Conservation (phyloP, 495 filamentous ascomycete genomes). For the Talaromyces ruber region DNA sequence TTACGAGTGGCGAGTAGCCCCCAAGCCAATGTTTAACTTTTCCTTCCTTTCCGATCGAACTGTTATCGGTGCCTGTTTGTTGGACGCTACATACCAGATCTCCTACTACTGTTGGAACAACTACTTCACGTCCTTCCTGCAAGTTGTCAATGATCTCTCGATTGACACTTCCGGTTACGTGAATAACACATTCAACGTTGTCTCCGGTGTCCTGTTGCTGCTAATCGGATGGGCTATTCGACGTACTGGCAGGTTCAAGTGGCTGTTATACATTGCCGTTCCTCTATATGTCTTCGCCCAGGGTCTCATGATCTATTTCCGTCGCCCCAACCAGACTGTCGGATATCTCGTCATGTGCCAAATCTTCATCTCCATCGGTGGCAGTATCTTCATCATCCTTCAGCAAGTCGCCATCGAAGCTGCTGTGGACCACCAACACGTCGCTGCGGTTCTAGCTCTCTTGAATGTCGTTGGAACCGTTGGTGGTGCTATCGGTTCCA, state of each 20-base stretch:
- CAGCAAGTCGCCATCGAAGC: conserved; percentile 61
- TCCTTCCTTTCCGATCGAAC: conserved; percentile 54
- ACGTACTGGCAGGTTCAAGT: conserved; percentile 41
- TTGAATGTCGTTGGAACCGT: conserved; percentile 49
- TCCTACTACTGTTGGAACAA: conserved; percentile 43
- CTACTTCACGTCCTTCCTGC: conserved; percentile 56
- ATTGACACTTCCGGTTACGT: conserved; percentile 44
- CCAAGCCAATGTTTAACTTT: conserved; percentile 49
- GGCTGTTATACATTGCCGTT: conserved; percentile 44
- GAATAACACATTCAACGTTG: conserved; percentile 36
- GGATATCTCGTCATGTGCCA: conserved; percentile 62
- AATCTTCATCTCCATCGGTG: conserved; percentile 57
- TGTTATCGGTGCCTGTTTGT: conserved; percentile 51
- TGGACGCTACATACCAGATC: conserved; percentile 43
- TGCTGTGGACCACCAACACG: conserved; percentile 48
- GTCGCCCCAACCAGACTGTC: conserved; percentile 41
- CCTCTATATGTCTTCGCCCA: conserved; percentile 45
- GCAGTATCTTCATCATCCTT: conserved; percentile 46
- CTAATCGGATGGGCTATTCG: conserved; percentile 42
- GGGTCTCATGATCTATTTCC: conserved; percentile 55
- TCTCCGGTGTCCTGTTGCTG: conserved; percentile 28
- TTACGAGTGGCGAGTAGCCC: conserved; percentile 47
- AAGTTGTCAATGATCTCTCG: conserved; percentile 51
- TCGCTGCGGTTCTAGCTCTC: conserved; percentile 56
- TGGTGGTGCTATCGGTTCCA: conserved; percentile 52